phyloP scores from a whole-genome alignment of 1,284 basidiomycete genomes.

The Malassezia dermatis region DNA sequence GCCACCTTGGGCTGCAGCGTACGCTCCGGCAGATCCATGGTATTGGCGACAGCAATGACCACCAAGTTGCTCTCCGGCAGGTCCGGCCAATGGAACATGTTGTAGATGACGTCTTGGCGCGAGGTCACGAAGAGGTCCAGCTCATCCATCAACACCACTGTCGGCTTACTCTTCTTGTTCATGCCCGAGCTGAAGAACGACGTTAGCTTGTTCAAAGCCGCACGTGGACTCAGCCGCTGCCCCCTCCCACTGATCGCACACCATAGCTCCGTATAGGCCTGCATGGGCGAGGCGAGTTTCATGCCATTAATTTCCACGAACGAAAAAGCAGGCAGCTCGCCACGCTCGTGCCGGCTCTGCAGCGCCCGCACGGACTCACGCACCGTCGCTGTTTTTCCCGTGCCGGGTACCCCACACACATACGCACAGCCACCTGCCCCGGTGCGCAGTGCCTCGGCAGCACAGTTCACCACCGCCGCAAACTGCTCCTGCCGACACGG shows the following conservation, averaged over 20 bases:
- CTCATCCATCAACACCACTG: constrained; percentile 95
- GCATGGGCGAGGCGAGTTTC: constrained; percentile 50
- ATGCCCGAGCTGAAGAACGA: constrained; percentile 26
- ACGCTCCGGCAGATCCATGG: constrained; percentile 93
- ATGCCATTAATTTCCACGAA: constrained; percentile 98
- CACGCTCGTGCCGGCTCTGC: constrained; percentile 20
- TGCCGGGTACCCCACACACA: constrained; percentile 81
- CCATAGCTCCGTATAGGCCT: constrained; percentile 44
- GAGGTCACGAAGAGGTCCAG: constrained; percentile 88
- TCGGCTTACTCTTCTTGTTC: constrained; percentile 47
- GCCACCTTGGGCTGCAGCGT: constrained; percentile 83
- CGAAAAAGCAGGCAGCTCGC: constrained; percentile 85
- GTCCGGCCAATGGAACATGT: constrained; percentile 99
- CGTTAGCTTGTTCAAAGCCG: constrained; percentile 26
- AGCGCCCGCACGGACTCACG: constrained; percentile 73
- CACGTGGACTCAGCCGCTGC: constrained; percentile 29
- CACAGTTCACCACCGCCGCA: constrained; percentile 62
- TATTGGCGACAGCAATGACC: constrained; percentile 94
- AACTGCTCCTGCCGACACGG: constrained; percentile 87
- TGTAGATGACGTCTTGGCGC: constrained; percentile 96
- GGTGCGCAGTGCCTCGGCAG: constrained; percentile 78
- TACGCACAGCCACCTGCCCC: constrained; percentile 91
- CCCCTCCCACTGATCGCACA: constrained; percentile 26
- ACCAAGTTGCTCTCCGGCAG: constrained; percentile 73
- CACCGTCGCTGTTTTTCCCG: constrained; percentile 82